A percentile compares a stretch with the other conserved stretches of the same genome.
Conservation (phyloP, 1,284 basidiomycete genomes). For the Leccinum cinnamomeum region DNA sequence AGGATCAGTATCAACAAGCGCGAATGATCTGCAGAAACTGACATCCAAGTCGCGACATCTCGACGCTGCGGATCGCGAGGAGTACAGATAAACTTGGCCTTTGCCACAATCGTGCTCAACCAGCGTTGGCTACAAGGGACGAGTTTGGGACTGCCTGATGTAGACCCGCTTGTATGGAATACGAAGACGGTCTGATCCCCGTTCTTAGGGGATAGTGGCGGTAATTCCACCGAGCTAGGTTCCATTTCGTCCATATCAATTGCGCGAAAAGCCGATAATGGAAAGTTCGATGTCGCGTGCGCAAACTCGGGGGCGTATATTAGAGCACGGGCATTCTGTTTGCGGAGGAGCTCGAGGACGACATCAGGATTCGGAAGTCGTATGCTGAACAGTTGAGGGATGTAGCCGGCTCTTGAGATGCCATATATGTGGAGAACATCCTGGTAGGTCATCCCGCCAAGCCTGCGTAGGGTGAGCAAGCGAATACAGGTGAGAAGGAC, state of each 20-base stretch:
- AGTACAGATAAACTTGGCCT: conserved; percentile 51
- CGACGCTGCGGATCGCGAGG: conserved; percentile 45
- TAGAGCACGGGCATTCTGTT: conserved; percentile 57
- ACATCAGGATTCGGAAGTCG: conserved; percentile 67
- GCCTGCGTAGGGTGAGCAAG: conserved; percentile 41
- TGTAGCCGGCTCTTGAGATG: conserved; percentile 66
- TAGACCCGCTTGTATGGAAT: conserved; percentile 75
- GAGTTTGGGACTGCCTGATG: conserved; percentile 71
- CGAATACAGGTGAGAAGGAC: conserved; percentile 3
- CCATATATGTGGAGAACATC: conserved; percentile 72
- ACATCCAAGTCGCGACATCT: conserved; percentile 72
- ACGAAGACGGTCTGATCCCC: conserved; percentile 57
- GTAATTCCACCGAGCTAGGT: conserved; percentile 41
- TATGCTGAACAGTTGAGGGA: conserved; percentile 72
- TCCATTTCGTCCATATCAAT: conserved; percentile 42
- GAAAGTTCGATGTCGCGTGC: conserved; percentile 38
- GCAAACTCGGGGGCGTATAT: conserved; percentile 56
- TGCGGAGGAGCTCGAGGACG: conserved; percentile 60
- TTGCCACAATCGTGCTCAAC: conserved; percentile 54
- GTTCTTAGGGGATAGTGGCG: conserved; percentile 41
- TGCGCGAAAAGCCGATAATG: conserved; percentile 49
- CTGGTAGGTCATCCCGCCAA: conserved; percentile 63
- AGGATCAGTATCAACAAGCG: conserved; percentile 27
- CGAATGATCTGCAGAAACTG: conserved; percentile 32
- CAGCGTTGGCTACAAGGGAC: conserved; percentile 65